phyloP scores from a whole-genome alignment of 2,329 filamentous ascomycete species.

The Ophiostoma pallidulum region DNA sequence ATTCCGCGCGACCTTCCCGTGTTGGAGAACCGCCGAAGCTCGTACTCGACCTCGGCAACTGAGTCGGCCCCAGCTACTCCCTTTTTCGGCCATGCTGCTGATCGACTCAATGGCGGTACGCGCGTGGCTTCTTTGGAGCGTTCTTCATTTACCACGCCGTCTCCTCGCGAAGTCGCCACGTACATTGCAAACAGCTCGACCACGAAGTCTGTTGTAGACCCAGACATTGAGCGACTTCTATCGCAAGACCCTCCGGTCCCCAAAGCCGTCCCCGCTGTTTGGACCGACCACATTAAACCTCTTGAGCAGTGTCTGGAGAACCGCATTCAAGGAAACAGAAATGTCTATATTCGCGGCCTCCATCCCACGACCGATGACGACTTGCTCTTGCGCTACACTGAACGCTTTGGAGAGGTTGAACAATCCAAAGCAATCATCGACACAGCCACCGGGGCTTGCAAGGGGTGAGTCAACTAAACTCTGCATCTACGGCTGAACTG shows the following conservation, averaged over 20 bases:
- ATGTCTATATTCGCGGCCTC: conserved; percentile 95
- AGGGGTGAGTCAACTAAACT: conserved; percentile 58
- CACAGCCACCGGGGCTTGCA: conserved; percentile 84
- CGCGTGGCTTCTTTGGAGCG: conserved; percentile 50
- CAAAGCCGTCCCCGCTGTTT: conserved; percentile 79
- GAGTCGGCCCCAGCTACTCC: conserved; percentile 59
- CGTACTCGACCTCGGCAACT: conserved; percentile 51
- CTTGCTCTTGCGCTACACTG: conserved; percentile 70
- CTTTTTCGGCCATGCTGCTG: conserved; percentile 48
- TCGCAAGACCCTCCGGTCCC: conserved; percentile 76
- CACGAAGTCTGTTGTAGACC: conserved; percentile 36
- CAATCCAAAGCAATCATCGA: conserved; percentile 99
- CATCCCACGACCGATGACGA: conserved; percentile 93
- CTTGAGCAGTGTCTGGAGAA: conserved; percentile 93
- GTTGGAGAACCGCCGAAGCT: conserved; percentile 56
- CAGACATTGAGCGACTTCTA: conserved; percentile 54
- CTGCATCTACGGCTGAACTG: not conserved
- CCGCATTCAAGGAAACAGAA: conserved; percentile 81
- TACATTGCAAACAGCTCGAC: conserved; percentile 25
- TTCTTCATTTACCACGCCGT: conserved; percentile 57
- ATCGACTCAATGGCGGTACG: conserved; percentile 47
- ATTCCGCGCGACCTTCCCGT: conserved; percentile 47
- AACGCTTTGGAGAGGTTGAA: conserved; percentile 85
- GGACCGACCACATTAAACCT: conserved; percentile 78
- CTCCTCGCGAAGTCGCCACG: conserved; percentile 46